phyloP scores from a whole-genome alignment of 495 filamentous ascomycete genomes.

The Rhizodiscina lignyota region DNA sequence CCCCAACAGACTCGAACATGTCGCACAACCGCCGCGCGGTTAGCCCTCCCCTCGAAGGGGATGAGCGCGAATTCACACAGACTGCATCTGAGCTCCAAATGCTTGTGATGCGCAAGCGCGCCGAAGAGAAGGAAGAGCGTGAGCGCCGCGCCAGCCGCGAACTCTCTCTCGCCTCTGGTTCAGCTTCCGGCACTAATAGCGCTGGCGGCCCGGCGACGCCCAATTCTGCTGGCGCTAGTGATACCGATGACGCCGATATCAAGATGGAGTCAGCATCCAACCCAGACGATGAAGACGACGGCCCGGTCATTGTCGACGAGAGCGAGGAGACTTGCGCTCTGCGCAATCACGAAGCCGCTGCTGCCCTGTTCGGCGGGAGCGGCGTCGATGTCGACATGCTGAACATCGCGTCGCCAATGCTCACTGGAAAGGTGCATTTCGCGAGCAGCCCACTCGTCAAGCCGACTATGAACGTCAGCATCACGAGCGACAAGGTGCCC shows the following conservation, averaged over 20 bases:
- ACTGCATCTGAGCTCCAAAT: constrained; percentile 56
- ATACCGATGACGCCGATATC: constrained; percentile 6
- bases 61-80: constrained; percentile 93
- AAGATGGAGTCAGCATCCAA: constrained; percentile 4
- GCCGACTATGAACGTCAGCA: constrained; percentile 14
- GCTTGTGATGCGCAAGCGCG: constrained; percentile 58
- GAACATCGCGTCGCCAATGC: constrained; percentile 18
- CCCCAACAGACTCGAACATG: constrained; percentile 27
- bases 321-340: constrained; percentile 20
- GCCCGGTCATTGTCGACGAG: constrained; percentile 17
- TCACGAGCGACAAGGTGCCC: neutral
- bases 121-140: constrained; percentile 18
- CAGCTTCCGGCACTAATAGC: neutral
- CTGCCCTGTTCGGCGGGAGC: constrained; percentile 23
- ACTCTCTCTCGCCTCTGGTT: neutral
- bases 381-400: constrained; percentile 3
- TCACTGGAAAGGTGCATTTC: constrained; percentile 10
- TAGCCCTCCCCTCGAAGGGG: constrained; percentile 80
- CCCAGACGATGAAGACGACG: constrained; percentile 10
- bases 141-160: neutral
- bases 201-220: neutral
- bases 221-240: neutral
- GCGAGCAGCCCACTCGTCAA: neutral
- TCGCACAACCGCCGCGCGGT: constrained; percentile 35
- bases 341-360: constrained; percentile 21